These are phyloP conservation scores for Plasmodium chabaudi DNA, from an alignment of 169 alveolate genomes.

Conservation along the genomic window DNA sequence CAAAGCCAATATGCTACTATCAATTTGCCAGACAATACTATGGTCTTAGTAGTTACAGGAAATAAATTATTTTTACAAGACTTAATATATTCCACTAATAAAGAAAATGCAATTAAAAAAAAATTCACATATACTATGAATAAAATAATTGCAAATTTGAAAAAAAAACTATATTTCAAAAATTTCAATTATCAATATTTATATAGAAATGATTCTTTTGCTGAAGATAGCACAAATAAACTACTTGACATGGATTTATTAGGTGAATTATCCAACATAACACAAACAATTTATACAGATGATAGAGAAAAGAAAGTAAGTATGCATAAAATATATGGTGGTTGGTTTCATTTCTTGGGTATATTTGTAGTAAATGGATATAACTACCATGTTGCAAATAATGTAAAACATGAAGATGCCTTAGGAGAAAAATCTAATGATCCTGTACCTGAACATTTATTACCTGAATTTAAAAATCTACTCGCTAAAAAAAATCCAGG, in stretches of 20 bases:
- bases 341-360: conserved; percentile 71
- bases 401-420: neutral
- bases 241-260: conserved; percentile 35
- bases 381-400: neutral
- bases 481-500: conserved; percentile 26
- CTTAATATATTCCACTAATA: conserved; percentile 44
- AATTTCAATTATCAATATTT: conserved; percentile 57
- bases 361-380: conserved; percentile 58
- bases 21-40: conserved; percentile 37
- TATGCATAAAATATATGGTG: conserved; percentile 72
- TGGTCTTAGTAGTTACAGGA: conserved; percentile 45
- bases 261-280: conserved; percentile 49
- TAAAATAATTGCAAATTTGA: conserved; percentile 21
- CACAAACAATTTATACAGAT: conserved; percentile 29
- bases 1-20: conserved; percentile 16
- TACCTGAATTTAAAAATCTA: conserved; percentile 6
- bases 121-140: conserved; percentile 44
- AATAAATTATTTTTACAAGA: conserved; percentile 72
- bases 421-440: neutral
- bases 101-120: conserved; percentile 28
- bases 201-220: conserved; percentile 43
- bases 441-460: conserved; percentile 11
- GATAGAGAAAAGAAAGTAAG: conserved; percentile 9
- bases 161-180: conserved; percentile 39
- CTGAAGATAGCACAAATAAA: conserved; percentile 13